These are phyloP conservation scores for Lactarius sanguifluus DNA, from an alignment of 768 basidiomycete genomes.

Conservation along the genomic window DNA sequence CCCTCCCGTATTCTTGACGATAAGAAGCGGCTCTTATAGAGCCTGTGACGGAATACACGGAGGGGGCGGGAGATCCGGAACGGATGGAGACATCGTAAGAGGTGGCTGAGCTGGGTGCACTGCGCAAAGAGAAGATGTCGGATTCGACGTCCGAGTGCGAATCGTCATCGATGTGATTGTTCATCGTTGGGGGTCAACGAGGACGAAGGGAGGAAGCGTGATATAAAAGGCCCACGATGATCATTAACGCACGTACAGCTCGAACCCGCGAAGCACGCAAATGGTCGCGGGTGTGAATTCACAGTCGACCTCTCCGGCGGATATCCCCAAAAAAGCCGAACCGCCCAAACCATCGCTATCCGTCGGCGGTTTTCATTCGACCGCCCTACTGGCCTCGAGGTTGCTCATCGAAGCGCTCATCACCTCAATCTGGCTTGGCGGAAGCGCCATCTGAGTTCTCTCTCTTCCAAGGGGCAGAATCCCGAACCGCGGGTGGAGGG, in stretches of 20 bases:
- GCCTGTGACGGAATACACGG: slow-evolving; percentile 66
- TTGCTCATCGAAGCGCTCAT: neutral
- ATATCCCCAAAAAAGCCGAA: slow-evolving; percentile 19
- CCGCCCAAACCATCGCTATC: neutral
- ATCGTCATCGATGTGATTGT: slow-evolving; percentile 42
- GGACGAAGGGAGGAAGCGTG: slow-evolving; percentile 12
- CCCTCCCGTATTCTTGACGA: slow-evolving; percentile 65
- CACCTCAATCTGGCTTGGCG: slow-evolving; percentile 6
- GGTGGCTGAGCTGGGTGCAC: slow-evolving; percentile 50
- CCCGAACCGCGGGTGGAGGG: no score
- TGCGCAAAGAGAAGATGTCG: slow-evolving; percentile 47
- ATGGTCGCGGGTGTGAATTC: neutral
- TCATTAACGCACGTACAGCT: slow-evolving; percentile 15
- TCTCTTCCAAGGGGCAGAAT: no score
- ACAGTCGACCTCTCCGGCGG: slow-evolving; percentile 17
- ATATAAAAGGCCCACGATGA: slow-evolving; percentile 20
- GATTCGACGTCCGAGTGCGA: slow-evolving; percentile 40
- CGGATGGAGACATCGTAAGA: slow-evolving; percentile 62
- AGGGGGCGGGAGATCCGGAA: slow-evolving; percentile 64
- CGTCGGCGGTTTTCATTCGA: slow-evolving; percentile 21
- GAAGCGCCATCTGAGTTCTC: no score
- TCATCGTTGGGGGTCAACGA: slow-evolving; percentile 23
- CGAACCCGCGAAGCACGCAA: slow-evolving; percentile 17
- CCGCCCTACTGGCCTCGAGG: slow-evolving; percentile 25
- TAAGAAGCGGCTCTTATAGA: slow-evolving; percentile 59